phyloP scores from a whole-genome alignment of 305 asterid genomes.

The Fraxinus sp. region DNA sequence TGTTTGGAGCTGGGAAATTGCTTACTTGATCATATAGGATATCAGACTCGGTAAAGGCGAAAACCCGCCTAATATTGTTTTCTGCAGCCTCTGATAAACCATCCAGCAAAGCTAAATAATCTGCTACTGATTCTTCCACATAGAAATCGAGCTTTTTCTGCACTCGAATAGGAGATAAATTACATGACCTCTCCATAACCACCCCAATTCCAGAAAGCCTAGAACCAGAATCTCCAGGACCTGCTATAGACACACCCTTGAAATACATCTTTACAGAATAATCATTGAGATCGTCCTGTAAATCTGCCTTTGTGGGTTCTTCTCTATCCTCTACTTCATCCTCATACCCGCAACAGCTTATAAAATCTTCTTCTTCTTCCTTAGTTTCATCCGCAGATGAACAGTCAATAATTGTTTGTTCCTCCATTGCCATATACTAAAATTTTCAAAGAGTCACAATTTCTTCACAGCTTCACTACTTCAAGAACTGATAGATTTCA shows the following conservation, averaged over 20 bases:
- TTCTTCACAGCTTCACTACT: constrained; percentile 9
- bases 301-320: constrained; percentile 30
- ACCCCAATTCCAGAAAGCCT: constrained; percentile 88
- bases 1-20: background rate
- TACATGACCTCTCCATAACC: constrained; percentile 52
- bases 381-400: constrained; percentile 26
- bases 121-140: constrained; percentile 68
- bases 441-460: constrained; percentile 16
- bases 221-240: constrained; percentile 63
- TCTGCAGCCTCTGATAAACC: constrained; percentile 68
- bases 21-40: constrained; percentile 67
- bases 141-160: constrained; percentile 89
- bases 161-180: constrained; percentile 49
- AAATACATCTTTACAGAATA: constrained; percentile 57
- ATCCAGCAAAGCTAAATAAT: constrained; percentile 87
- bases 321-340: constrained; percentile 62
- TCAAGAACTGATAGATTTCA: background rate
- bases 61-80: constrained; percentile 42
- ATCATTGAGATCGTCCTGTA: constrained; percentile 37
- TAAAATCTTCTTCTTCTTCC: constrained; percentile 67
- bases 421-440: constrained; percentile 35
- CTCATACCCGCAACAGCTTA: constrained; percentile 81
- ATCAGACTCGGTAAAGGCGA: constrained; percentile 68
- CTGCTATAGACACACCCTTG: constrained; percentile 68
- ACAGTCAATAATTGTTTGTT: constrained; percentile 28